These are phyloP conservation scores for Claviceps arundinis DNA, from an alignment of 2,329 filamentous ascomycete species.

Conservation along the genomic window DNA sequence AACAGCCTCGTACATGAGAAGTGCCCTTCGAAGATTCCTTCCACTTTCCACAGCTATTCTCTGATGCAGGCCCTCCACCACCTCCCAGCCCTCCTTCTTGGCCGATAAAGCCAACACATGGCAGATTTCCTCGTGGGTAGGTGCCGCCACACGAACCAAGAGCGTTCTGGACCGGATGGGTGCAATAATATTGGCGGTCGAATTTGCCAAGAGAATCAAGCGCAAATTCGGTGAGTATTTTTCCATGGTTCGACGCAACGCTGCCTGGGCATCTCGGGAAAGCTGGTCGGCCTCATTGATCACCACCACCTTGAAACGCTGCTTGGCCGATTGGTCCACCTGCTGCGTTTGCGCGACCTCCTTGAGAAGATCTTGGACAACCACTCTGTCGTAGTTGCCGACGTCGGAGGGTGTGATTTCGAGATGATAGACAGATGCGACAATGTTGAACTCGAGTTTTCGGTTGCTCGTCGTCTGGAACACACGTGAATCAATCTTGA, in stretches of 20 bases:
- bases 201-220: constrained; percentile 85
- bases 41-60: constrained; percentile 85
- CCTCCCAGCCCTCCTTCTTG: constrained; percentile 73
- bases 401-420: constrained; percentile 97
- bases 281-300: constrained; percentile 98
- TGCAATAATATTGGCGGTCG: constrained; percentile 97
- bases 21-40: constrained; percentile 73
- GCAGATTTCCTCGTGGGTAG: constrained; percentile 74
- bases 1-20: constrained; percentile 95
- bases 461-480: constrained; percentile 93
- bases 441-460: constrained; percentile 98
- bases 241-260: constrained; percentile 91
- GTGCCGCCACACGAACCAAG: constrained; percentile 82
- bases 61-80: constrained; percentile 60
- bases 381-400: constrained; percentile 89
- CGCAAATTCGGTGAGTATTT: constrained; percentile 95
- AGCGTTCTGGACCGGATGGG: constrained; percentile 87
- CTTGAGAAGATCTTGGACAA: constrained; percentile 89
- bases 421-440: constrained; percentile 91
- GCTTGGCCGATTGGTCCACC: constrained; percentile 82
- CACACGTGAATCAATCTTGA: constrained; percentile 95
- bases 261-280: constrained; percentile 87
- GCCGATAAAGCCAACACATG: constrained; percentile 56
- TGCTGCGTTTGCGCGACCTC: constrained; percentile 98
- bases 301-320: constrained; percentile 95